Evolutionary conservation across 2,329 filamentous ascomycete genomes (phyloP), one percentile per base, ranked within the genome.

Genomic region (Microdochium nivale): DNA sequence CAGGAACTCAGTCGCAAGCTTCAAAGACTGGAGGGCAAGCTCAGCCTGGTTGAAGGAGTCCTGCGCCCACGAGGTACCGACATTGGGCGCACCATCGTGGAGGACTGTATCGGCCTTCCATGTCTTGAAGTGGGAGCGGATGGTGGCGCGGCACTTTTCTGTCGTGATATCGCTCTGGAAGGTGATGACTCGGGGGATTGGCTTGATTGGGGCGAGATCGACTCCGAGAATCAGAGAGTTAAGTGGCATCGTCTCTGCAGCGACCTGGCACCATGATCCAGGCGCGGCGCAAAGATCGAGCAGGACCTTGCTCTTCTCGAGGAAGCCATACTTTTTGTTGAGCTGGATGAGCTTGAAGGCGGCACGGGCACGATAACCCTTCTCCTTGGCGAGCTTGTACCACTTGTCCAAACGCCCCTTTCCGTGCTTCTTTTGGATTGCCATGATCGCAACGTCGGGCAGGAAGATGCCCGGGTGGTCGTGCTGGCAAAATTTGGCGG

Each of bases 91-190:
- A 70, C 94, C 94, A 67, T 99, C 94, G 72, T 99, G 94, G 37
- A 99, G 77, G 4, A 99, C 94, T 0, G 88, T 90, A 67, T 99
- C 94, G 21, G 89, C 91, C 68, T 97, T 97, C 87, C 90, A 92
- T 11, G 89, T 91, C 73, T 97, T 97, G 48, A 99, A 73, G 64
- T 99, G 91, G 53, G 86, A 81, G 62, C 90, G 79, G 56, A 99
- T 88, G 1, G 89, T 96, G 7, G 90, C 84, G 58, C 94, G 85
- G 67, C 91, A 96, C 70, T 96, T 96, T 58, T 96, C 91, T 47
- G 91, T 95, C 1, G 94, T 99, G 63, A 99, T 99, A 68, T 99
- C 94, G 76, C 88, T 90, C 71, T 97, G 92, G 72, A 97, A 97
- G 58, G 88, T 89, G 60, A 96, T 97, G 60, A 90, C 88, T 70